Conservation (phyloP, 1,284 basidiomycete genomes). For the Xerocomus nothofagi region DNA sequence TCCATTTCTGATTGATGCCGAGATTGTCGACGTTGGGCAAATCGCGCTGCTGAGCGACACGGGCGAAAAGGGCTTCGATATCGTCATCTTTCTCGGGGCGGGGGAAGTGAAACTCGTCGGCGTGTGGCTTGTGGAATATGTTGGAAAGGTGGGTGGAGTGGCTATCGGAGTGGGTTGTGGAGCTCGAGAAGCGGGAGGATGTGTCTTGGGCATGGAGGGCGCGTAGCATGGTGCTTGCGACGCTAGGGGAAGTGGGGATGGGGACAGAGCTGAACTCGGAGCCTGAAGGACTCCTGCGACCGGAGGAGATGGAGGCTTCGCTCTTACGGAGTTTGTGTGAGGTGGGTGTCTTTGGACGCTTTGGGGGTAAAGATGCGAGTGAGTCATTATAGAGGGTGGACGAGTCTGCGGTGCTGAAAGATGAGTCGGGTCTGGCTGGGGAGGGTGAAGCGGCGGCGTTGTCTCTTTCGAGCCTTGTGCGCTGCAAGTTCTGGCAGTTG, state of each 20-base stretch:
- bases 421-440: constrained; percentile 46
- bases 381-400: constrained; percentile 58
- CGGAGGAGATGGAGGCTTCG: constrained; percentile 50
- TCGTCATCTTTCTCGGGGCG: constrained; percentile 73
- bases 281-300: constrained; percentile 43
- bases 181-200: constrained; percentile 60
- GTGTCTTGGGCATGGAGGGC: constrained; percentile 58
- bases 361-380: constrained; percentile 35
- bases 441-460: constrained; percentile 41
- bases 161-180: constrained; percentile 49
- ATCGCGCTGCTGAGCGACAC: constrained; percentile 68
- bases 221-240: constrained; percentile 42
- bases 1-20: constrained; percentile 88
- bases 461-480: constrained; percentile 53
- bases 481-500: constrained; percentile 50
- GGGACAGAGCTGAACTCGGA: constrained; percentile 49
- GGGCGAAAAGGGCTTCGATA: constrained; percentile 77
- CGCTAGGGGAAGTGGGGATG: constrained; percentile 37
- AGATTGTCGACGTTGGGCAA: constrained; percentile 61
- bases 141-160: constrained; percentile 56
- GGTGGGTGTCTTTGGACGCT: constrained; percentile 39
- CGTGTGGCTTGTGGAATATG: constrained; percentile 51
- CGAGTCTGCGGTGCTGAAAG: constrained; percentile 56
- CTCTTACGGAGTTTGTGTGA: constrained; percentile 50
- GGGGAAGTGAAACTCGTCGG: constrained; percentile 71